Conservation (phyloP, 306 rosid species). For the Mimosa bimucronata region DNA sequence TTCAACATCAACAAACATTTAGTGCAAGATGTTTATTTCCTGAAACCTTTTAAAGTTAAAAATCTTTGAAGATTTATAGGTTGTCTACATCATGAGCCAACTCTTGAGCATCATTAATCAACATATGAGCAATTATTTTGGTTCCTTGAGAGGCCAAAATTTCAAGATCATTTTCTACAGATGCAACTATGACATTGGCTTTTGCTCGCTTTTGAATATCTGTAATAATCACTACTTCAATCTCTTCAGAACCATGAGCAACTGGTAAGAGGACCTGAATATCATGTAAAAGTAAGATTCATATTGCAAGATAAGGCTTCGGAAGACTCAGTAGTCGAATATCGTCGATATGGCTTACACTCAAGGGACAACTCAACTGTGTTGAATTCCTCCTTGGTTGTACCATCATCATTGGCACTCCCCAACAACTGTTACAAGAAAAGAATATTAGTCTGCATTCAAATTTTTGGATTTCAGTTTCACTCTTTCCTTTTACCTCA, state of each 20-base stretch:
- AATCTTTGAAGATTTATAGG: not conserved
- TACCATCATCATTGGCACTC: slow-evolving; percentile 45
- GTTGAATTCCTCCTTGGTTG: slow-evolving; percentile 80
- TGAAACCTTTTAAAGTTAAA: not conserved
- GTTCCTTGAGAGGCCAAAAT: slow-evolving; percentile 74
- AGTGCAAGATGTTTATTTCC: not conserved
- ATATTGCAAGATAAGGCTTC: slow-evolving; percentile 27
- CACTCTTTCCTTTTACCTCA: not conserved
- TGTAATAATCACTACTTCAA: slow-evolving; percentile 80
- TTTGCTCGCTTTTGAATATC: slow-evolving; percentile 90
- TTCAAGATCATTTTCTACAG: slow-evolving; percentile 65
- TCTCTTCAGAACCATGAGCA: slow-evolving; percentile 89
- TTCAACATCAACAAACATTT: slow-evolving; percentile 27
- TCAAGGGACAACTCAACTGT: slow-evolving; percentile 78
- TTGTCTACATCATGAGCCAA: slow-evolving; percentile 56
- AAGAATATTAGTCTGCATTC: slow-evolving; percentile 27
- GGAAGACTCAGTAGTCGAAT: slow-evolving; percentile 19
- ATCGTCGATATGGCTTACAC: slow-evolving; percentile 55
- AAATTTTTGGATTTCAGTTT: slow-evolving; percentile 1
- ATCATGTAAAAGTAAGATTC: slow-evolving; percentile 18
- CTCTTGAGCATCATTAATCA: slow-evolving; percentile 69
- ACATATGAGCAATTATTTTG: slow-evolving; percentile 79
- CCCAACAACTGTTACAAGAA: slow-evolving; percentile 56
- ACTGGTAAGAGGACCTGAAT: slow-evolving; percentile 85
- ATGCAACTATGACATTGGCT: slow-evolving; percentile 83